Evolutionary conservation across 2,329 filamentous ascomycete genomes (phyloP), one percentile per base, ranked within the genome.

Genomic region (Dactylellina drechsleri): DNA sequence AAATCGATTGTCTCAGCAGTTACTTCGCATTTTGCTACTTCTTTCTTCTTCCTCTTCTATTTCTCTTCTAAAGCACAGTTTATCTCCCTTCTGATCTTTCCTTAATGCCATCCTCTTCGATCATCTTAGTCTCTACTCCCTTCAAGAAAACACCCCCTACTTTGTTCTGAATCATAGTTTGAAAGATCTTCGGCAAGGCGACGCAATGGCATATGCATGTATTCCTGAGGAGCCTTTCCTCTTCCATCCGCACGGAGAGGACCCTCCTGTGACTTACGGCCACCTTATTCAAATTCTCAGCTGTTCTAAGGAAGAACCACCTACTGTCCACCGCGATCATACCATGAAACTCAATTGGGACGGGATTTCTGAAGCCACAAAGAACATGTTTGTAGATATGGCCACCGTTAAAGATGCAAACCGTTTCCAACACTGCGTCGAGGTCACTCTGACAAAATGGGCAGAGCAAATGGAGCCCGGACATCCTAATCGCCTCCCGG

Each of bases 371-470:
- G 0, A 20, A 2, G 1, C 71, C 12, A 45, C 71, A 15, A 49
- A 16, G 7, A 65, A 65, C 31, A 75, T 75, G 71, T 75, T 65
- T 20, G 64, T 53, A 36, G 58, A 75, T 4, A n/a, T 75, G 40
- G 71, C 71, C 2, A 62, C 45, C 1, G 49, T n/a, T 10, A 40
- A 75, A 26, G 26, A 47, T 4, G 1, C n/a, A 12, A 75, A 75
- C 45, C 71, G 71, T 13, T 75, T 47, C 41, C 64, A 75, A 56
- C 28, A n/a, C 26, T 53, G 53, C 41, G 71, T 75, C 31, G 58
- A 75, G 26, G 41, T 31, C 4, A 65, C 41, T 8, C 43, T 75
- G 36, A 43, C 41, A 8, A 75, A 60, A 53, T 75, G 71, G 71
- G 64, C 71, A 15, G 28, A 50, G 5, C 52, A 67, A 28, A 58